Conservation (phyloP, 345 rosid genomes). For the Rubroshorea leprosula region DNA sequence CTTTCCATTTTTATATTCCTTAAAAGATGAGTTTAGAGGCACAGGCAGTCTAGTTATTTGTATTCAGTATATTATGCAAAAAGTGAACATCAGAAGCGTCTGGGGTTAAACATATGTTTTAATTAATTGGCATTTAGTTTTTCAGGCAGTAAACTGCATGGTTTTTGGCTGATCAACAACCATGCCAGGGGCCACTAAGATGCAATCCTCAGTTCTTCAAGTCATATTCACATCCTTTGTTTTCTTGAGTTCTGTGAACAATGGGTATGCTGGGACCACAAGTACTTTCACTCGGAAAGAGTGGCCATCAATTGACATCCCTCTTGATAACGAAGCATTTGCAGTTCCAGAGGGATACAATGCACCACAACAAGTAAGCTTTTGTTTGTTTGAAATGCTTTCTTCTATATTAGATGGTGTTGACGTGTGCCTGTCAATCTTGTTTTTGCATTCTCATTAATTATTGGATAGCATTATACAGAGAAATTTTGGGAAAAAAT, state of each 20-base stretch:
- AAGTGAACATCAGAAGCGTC: too few species aligned
- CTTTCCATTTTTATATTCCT: too few species aligned
- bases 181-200: slow-evolving; percentile 18
- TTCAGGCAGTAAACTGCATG: slow-evolving; percentile 14
- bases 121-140: neutral
- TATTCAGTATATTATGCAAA: too few species aligned
- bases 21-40: too few species aligned
- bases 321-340: slow-evolving; percentile 64
- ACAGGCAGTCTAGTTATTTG: too few species aligned
- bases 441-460: neutral
- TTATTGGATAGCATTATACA: neutral
- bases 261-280: slow-evolving; percentile 56
- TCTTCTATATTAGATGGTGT: neutral
- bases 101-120: neutral
- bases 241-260: slow-evolving; percentile 26
- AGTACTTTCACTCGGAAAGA: slow-evolving; percentile 64
- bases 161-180: slow-evolving; percentile 18
- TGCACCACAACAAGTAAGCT: slow-evolving; percentile 85
- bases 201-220: slow-evolving; percentile 19
- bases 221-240: slow-evolving; percentile 21
- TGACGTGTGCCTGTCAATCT: neutral
- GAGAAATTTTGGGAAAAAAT: neutral
- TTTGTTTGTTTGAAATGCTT: neutral
- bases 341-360: slow-evolving; percentile 71
- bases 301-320: slow-evolving; percentile 87